Evolutionary conservation across 148 eudicot genomes (phyloP).

Genomic region (Salicornia ramosissima): DNA sequence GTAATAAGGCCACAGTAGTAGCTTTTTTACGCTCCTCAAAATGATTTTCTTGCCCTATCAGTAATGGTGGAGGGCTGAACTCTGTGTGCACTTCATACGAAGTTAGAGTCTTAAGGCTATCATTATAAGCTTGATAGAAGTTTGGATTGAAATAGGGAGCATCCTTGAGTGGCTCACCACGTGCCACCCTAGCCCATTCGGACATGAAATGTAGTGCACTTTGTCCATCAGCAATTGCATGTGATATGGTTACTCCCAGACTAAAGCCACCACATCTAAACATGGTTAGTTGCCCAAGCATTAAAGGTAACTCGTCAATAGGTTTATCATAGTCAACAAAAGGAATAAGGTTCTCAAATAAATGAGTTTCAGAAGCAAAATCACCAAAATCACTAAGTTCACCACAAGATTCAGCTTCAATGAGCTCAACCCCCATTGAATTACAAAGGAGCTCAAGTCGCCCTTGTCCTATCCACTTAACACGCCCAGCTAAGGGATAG

Average conservation of each 20-base stretch:
- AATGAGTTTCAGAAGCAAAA: constrained; percentile 18
- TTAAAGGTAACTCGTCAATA: constrained; percentile 33
- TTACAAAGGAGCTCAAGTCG: constrained; percentile 36
- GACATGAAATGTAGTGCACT: constrained; percentile 35
- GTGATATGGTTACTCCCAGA: constrained; percentile 37
- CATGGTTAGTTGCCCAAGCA: constrained; percentile 32
- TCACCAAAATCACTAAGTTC: constrained; percentile 29
- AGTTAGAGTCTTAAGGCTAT: neutral
- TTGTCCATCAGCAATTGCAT: constrained; percentile 32
- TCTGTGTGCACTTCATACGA: neutral
- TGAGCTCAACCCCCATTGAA: constrained; percentile 32
- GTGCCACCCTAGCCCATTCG: constrained; percentile 45
- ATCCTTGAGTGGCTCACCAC: constrained; percentile 27
- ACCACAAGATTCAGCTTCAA: constrained; percentile 29
- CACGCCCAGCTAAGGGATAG: constrained; percentile 37
- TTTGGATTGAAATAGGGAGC: constrained; percentile 27
- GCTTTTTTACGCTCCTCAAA: constrained; percentile 29
- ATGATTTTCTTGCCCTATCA: constrained; percentile 21
- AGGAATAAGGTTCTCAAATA: constrained; percentile 31
- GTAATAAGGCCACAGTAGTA: constrained; percentile 20
- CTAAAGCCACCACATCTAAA: constrained; percentile 38
- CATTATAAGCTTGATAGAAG: constrained; percentile 15
- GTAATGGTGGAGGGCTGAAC: constrained; percentile 12
- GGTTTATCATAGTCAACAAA: constrained; percentile 33
- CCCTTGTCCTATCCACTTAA: constrained; percentile 27